Evolutionary conservation across 1,284 basidiomycete genomes (phyloP), one percentile per base, ranked within the genome.

Genomic region (Ceratobasidium sp.): DNA sequence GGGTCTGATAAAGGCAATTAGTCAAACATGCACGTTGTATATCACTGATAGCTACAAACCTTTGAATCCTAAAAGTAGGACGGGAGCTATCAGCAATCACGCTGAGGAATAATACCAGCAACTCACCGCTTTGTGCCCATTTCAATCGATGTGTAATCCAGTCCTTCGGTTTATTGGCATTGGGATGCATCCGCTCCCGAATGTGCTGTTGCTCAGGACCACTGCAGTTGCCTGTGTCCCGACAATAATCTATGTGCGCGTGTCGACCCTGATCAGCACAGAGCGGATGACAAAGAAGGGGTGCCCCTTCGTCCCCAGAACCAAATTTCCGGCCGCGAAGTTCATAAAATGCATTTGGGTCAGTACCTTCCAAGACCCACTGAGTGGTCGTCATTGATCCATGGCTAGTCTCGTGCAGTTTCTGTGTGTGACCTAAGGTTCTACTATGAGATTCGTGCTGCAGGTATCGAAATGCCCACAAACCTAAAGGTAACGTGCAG

Each of bases 381-480:
- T 85, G 85, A 0, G 89, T 88, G 67, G 83, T 85, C 0, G 89
- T 89, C 91, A 92, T 92, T 1, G 90, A 91, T 2, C 91, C 91
- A 80, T 92, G 91, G 42, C 86, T 86, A 0, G 91, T 92, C 42
- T 91, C 90, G 73, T 92, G 91, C 60, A 90, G 88, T 79, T 87
- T 86, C 79, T 92, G 91, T 0, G 88, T 71, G 80, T 92, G 91
- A 0, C 89, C 91, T 92, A 26, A 6, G 26, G 18, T n/a, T n/a
- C n/a, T 56, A n/a, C 72, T 44, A 7, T 7, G 77, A 91, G 83
- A 28, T n/a, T 23, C 58, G 20, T 23, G 13, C n/a, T 49, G 7
- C n/a, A 39, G 26, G 53, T 12, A 40, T n/a, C 12, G 26, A 20
- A 46, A 12, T 10, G 39, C 15, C 12, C 33, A 46, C 44, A 15